Conservation (phyloP, 192 early-diverging fungal species). For the Globomyces pollinis-pini region DNA sequence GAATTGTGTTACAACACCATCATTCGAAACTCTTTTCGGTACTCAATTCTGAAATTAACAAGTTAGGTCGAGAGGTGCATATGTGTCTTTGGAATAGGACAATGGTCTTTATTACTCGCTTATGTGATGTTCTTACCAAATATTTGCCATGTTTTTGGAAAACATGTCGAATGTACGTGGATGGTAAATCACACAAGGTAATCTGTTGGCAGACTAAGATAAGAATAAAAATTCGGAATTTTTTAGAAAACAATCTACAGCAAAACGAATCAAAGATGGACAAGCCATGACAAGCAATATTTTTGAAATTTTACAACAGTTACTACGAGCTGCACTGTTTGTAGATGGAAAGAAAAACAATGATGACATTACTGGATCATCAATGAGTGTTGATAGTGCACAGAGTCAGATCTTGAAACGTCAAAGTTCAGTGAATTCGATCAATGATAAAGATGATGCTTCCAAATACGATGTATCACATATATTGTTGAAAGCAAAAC, state of each 20-base stretch:
- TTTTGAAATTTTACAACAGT: conserved; percentile 7
- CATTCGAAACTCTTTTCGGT: conserved; percentile 23
- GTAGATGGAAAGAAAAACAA: not conserved
- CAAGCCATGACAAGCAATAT: conserved; percentile 7
- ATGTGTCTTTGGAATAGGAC: conserved; percentile 68
- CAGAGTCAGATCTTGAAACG: too few species aligned
- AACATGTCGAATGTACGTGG: conserved; percentile 77
- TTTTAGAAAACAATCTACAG: not conserved
- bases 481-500: too few species aligned
- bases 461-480: too few species aligned
- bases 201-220: not conserved
- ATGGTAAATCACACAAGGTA: conserved; percentile 49
- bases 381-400: not conserved
- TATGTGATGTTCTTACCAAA: conserved; percentile 67
- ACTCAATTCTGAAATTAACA: too few species aligned
- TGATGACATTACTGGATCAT: not conserved
- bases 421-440: too few species aligned
- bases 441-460: not conserved
- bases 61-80: conserved; percentile 55
- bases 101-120: conserved; percentile 56
- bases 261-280: not conserved
- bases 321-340: not conserved
- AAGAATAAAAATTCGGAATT: not conserved
- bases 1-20: not conserved
- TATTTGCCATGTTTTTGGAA: conserved; percentile 90